Percentiles rank a stretch among this genome's conserved stretches.
These are phyloP conservation scores for Theobroma cacao DNA, from an alignment of 345 rosid genomes.

Conservation along the genomic window DNA sequence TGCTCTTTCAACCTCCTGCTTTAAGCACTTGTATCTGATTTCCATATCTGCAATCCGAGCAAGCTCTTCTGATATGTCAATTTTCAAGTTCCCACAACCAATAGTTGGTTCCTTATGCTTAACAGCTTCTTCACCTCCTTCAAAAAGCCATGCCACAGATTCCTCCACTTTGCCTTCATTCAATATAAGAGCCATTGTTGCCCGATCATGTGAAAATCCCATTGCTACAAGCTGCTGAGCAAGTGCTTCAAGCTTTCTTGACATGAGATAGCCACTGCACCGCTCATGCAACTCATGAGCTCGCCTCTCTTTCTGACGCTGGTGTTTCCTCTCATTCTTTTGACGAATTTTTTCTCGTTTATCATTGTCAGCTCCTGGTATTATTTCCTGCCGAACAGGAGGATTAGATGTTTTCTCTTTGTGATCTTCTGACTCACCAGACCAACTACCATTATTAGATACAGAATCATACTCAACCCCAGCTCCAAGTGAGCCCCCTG, in stretches of 20 bases:
- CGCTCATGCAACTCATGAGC: conserved; percentile 84
- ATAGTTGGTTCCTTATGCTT: conserved; percentile 39
- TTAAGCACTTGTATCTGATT: conserved; percentile 48
- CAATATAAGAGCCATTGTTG: conserved; percentile 80
- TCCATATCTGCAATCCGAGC: conserved; percentile 69
- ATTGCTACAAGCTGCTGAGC: conserved; percentile 82
- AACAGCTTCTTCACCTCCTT: conserved; percentile 65
- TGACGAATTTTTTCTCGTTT: conserved; percentile 85
- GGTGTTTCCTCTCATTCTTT: conserved; percentile 91
- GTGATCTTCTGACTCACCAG: conserved; percentile 95
- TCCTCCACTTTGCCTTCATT: conserved; percentile 88
- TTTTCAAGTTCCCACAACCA: conserved; percentile 60
- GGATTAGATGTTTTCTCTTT: conserved; percentile 55
- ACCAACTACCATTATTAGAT: conserved; percentile 88
- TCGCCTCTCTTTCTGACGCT: conserved; percentile 87
- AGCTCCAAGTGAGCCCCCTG: conserved; percentile 35
- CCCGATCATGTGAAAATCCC: conserved; percentile 84
- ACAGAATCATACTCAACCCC: conserved; percentile 74
- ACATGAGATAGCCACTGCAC: conserved; percentile 78
- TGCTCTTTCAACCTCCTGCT: conserved; percentile 87
- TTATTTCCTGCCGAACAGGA: conserved; percentile 47
- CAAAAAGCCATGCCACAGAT: conserved; percentile 82
- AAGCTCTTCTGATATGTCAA: conserved; percentile 85
- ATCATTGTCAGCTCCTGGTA: conserved; percentile 75
- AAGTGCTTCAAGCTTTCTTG: conserved; percentile 78